Conservation (phyloP, 1,139 yeast species). For the Sugiyamaella sp. region DNA sequence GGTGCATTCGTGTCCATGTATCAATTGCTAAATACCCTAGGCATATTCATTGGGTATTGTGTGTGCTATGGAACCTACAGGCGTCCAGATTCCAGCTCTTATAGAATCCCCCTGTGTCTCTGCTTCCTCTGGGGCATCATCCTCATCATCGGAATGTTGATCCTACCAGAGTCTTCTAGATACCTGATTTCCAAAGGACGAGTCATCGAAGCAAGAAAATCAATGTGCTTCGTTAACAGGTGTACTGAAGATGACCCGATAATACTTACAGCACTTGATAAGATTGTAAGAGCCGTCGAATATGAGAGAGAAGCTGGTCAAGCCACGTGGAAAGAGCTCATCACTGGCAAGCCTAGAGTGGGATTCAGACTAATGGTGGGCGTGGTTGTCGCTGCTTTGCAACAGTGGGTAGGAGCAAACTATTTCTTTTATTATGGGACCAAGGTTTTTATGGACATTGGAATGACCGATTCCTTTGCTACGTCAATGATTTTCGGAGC, state of each 20-base stretch:
- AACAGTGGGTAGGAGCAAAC: conserved; percentile 80
- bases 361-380: conserved; percentile 69
- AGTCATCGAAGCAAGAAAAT: conserved; percentile 59
- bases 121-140: conserved; percentile 51
- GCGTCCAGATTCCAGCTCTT: conserved; percentile 56
- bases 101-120: conserved; percentile 62
- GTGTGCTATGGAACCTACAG: conserved; percentile 65
- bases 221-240: conserved; percentile 67
- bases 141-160: conserved; percentile 55
- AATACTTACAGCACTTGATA: conserved; percentile 60
- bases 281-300: conserved; percentile 64
- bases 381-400: conserved; percentile 65
- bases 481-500: conserved; percentile 80
- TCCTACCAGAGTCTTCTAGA: conserved; percentile 84
- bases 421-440: conserved; percentile 85
- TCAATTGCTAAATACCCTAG: conserved; percentile 70
- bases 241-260: conserved; percentile 61
- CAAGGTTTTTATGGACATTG: conserved; percentile 74
- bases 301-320: conserved; percentile 63
- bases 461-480: conserved; percentile 63
- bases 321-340: conserved; percentile 67
- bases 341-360: conserved; percentile 69
- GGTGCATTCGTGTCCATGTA: conserved; percentile 69
- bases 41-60: conserved; percentile 68
- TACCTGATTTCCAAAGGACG: conserved; percentile 58